These are phyloP conservation scores for Inonotus obliquus DNA, from an alignment of 1,284 basidiomycete genomes.

Conservation along the genomic window DNA sequence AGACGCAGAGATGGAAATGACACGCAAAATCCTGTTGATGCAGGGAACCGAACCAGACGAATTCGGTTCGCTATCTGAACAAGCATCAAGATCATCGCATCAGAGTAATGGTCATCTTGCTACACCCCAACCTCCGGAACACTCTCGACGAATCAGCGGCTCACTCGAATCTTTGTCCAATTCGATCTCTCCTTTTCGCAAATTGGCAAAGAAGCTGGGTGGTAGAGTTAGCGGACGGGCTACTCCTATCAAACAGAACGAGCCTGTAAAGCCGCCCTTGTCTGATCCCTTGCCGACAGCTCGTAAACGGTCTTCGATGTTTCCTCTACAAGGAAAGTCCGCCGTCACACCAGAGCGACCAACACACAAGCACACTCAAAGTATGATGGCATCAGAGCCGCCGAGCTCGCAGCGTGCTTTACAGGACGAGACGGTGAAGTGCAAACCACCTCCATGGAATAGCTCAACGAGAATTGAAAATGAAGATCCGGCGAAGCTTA, in stretches of 20 bases:
- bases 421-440: conserved; percentile 30
- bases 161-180: conserved; percentile 54
- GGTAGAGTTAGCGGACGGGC: conserved; percentile 34
- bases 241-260: conserved; percentile 46
- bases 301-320: conserved; percentile 57
- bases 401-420: conserved; percentile 42
- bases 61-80: conserved; percentile 60
- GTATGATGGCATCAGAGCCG: conserved; percentile 62
- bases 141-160: conserved; percentile 36
- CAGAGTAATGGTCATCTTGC: conserved; percentile 49
- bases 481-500: conserved; percentile 46
- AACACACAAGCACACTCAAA: conserved; percentile 63
- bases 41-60: conserved; percentile 58
- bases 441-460: conserved; percentile 61
- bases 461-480: conserved; percentile 65
- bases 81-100: conserved; percentile 33
- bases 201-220: conserved; percentile 60
- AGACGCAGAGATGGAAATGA: conserved; percentile 76
- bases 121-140: conserved; percentile 49
- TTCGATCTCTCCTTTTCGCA: conserved; percentile 74
- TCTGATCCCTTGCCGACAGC: conserved; percentile 49
- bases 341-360: conserved; percentile 53
- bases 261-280: conserved; percentile 41
- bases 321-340: conserved; percentile 37
- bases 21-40: conserved; percentile 55